Percentiles rank a stretch among this genome's conserved stretches.
These are phyloP conservation scores for Austropuccinia psidii DNA, from an alignment of 1,284 basidiomycete species.

Conservation along the genomic window DNA sequence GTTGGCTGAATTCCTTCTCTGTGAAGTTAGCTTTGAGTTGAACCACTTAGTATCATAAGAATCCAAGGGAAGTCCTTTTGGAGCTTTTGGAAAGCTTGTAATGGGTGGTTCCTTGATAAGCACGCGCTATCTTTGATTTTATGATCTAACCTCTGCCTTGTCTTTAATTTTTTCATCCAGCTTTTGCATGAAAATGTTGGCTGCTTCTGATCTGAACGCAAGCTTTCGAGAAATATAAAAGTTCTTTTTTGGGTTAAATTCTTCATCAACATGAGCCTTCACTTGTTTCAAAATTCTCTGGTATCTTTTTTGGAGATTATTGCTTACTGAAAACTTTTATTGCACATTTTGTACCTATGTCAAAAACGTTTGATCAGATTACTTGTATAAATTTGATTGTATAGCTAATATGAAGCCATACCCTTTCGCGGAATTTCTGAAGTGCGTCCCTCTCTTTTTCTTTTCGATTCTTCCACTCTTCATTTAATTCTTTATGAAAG, in stretches of 20 bases:
- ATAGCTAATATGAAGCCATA: no score
- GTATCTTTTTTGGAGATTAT: not conserved
- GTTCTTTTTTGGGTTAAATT: not conserved
- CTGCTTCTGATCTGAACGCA: not conserved
- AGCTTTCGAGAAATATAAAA: not conserved
- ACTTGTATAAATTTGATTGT: no score
- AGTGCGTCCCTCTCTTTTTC: no score
- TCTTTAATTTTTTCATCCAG: not conserved
- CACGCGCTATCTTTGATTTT: not conserved
- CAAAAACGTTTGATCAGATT: no score
- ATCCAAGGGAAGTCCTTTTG: not conserved
- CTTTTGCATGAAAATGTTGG: not conserved
- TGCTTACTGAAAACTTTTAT: not conserved
- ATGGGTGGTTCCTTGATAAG: not conserved
- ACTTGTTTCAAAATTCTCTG: not conserved
- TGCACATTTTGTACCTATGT: not conserved
- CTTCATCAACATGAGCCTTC: not conserved
- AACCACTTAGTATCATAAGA: conserved; percentile 1
- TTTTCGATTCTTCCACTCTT: no score
- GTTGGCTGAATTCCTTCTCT: not conserved
- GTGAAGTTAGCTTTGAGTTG: not conserved
- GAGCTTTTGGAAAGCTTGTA: not conserved
- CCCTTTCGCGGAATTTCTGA: no score
- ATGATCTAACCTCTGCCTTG: not conserved
- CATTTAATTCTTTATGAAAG: not conserved